These are phyloP conservation scores for Fusarium subglutinans DNA, from an alignment of 2,329 filamentous ascomycete species.

Conservation along the genomic window DNA sequence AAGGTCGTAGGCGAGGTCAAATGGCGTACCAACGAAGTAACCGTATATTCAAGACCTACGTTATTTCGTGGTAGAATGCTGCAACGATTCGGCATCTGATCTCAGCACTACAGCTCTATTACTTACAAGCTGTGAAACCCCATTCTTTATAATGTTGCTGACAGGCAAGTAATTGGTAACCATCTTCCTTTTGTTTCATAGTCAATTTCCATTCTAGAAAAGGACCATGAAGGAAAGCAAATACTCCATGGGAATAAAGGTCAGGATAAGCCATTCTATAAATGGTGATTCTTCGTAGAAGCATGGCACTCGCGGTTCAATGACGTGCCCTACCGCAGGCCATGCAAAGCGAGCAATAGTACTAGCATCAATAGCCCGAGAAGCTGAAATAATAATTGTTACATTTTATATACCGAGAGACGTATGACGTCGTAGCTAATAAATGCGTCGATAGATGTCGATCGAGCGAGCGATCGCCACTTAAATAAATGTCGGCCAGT, in stretches of 20 bases:
- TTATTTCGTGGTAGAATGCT: neutral
- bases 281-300: accelerated
- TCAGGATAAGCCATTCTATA: accelerated
- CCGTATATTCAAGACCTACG: neutral
- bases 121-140: accelerated
- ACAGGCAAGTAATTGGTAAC: no score
- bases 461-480: no score
- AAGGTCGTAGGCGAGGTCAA: neutral
- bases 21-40: neutral
- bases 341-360: neutral
- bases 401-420: no score
- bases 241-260: neutral
- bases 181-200: neutral
- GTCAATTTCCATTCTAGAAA: neutral
- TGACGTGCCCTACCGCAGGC: neutral
- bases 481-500: neutral
- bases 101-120: no score
- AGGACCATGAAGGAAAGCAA: no score
- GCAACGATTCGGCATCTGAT: neutral
- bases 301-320: neutral
- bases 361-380: no score
- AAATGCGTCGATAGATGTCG: no score
- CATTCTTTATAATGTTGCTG: no score
- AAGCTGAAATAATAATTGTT: no score
- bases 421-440: no score